Conservation (phyloP, 768 basidiomycete species). For the Hygrophorus pudorinus region DNA sequence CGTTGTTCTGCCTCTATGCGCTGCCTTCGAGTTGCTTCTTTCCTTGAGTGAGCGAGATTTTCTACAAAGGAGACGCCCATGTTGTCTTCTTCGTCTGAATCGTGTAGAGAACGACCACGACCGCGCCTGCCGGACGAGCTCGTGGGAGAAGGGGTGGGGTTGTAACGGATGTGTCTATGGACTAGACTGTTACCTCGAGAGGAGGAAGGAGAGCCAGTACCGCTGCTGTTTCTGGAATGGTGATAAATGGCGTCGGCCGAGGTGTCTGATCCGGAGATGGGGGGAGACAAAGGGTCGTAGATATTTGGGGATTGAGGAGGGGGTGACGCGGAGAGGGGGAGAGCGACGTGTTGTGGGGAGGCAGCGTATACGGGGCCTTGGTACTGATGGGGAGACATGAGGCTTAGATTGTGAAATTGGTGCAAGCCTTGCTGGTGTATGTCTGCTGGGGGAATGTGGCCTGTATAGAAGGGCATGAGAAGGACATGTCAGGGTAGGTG, state of each 20-base stretch:
- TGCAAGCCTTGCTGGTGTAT: constrained; percentile 43
- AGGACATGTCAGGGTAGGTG: constrained; percentile 48
- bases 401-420: constrained; percentile 46
- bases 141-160: constrained; percentile 74
- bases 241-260: constrained; percentile 77
- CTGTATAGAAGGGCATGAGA: constrained; percentile 55
- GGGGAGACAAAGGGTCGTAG: constrained; percentile 79
- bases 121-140: constrained; percentile 63
- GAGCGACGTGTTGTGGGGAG: constrained; percentile 57
- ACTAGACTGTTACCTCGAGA: constrained; percentile 70
- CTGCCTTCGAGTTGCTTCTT: constrained; percentile 77
- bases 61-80: constrained; percentile 64
- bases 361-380: constrained; percentile 46
- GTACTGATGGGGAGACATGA: constrained; percentile 64
- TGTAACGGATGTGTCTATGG: constrained; percentile 65
- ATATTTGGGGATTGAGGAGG: constrained; percentile 70
- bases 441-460: constrained; percentile 55
- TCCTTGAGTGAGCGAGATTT: constrained; percentile 66
- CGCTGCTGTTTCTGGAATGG: constrained; percentile 61
- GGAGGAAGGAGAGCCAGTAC: constrained; percentile 69
- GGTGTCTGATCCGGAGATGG: constrained; percentile 83
- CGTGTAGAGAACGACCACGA: constrained; percentile 57
- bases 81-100: constrained; percentile 58
- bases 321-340: constrained; percentile 60
- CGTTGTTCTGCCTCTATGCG: constrained; percentile 88